A percentile compares a stretch with the other conserved stretches of the same genome.
Conservation (phyloP, 202 grass and related monocot species). For the Saccharum hybrid region DNA sequence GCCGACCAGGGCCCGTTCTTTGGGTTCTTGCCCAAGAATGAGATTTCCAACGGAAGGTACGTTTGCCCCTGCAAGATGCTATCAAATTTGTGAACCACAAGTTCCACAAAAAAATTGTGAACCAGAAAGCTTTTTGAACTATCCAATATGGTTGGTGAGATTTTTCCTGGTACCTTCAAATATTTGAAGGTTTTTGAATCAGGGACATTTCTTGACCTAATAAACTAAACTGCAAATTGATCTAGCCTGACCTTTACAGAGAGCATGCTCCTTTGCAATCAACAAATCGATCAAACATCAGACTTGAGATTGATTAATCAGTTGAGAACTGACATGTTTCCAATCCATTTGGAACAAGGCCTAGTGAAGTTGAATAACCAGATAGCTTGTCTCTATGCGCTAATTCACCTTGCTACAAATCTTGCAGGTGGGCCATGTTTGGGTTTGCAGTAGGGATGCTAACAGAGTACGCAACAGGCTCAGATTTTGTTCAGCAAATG, state of each 20-base stretch:
- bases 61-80: conserved; percentile 42
- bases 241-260: conserved; percentile 10
- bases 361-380: background rate
- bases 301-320: conserved; percentile 14
- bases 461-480: conserved; percentile 94
- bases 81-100: conserved; percentile 23
- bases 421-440: conserved; percentile 97
- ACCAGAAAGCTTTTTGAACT: background rate
- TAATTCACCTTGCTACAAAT: conserved; percentile 44
- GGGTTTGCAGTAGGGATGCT: conserved; percentile 98
- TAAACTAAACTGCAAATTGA: conserved; percentile 20
- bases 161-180: background rate
- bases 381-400: background rate
- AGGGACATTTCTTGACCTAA: background rate
- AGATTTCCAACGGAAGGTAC: conserved; percentile 97
- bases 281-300: conserved; percentile 1
- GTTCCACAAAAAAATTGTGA: too few relatives aligned
- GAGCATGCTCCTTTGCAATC: background rate
- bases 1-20: conserved; percentile 81
- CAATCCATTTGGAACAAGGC: background rate
- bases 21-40: conserved; percentile 85
- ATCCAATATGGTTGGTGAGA: background rate
- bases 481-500: conserved; percentile 93
- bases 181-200: conserved; percentile 6
- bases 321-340: background rate